phyloP scores from a whole-genome alignment of 306 rosid species.

The Cucumis cinereus region DNA sequence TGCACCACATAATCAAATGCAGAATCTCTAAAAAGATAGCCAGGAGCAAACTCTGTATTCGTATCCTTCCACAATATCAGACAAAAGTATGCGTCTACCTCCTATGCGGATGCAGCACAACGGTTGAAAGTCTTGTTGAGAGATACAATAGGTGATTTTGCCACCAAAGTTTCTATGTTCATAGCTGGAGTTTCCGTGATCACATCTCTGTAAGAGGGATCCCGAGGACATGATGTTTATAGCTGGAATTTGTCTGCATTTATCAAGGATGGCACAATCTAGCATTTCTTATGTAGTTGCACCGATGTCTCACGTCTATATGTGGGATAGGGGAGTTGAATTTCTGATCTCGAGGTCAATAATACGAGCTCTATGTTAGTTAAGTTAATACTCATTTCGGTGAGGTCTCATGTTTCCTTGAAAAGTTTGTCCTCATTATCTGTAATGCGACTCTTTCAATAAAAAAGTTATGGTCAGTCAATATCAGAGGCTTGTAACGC shows the following conservation, averaged over 20 bases:
- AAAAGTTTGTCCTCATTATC: not conserved
- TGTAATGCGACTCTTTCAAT: not conserved
- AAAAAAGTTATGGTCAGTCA: not conserved
- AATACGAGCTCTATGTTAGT: too few relatives aligned
- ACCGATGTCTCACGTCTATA: not conserved
- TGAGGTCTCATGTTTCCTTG: not conserved
- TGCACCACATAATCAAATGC: conserved; percentile 21
- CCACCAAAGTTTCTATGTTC: not conserved
- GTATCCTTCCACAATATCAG: not conserved
- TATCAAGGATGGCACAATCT: not conserved
- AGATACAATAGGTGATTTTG: not conserved
- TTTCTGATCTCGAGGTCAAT: too few relatives aligned
- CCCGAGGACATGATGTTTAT: not conserved
- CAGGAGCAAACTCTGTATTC: conserved; percentile 12
- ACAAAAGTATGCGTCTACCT: not conserved
- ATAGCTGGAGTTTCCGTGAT: not conserved
- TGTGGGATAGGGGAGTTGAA: too few relatives aligned
- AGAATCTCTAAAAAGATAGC: conserved; percentile 46
- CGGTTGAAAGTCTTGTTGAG: not conserved
- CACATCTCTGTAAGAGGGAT: too few relatives aligned
- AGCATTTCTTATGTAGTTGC: not conserved
- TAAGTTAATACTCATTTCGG: too few relatives aligned
- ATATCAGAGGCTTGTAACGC: not conserved
- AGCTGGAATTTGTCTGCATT: not conserved
- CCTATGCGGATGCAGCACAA: not conserved